phyloP scores from a whole-genome alignment of 192 early-diverging fungal species.

The Funneliformis mosseae region DNA sequence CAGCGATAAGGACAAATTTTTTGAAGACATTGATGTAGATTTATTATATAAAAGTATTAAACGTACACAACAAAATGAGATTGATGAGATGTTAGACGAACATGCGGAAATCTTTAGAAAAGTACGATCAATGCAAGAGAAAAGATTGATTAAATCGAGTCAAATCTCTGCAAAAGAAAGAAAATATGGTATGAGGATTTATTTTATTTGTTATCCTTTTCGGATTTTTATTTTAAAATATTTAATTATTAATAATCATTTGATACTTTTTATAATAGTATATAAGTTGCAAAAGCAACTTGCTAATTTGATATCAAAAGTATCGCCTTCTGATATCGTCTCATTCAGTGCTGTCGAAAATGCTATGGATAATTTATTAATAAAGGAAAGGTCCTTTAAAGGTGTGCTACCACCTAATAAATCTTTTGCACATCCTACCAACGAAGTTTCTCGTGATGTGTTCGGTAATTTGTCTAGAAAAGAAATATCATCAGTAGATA shows the following conservation, averaged over 20 bases:
- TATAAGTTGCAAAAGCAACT: constrained; percentile 41
- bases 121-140: background rate
- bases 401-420: constrained; percentile 54
- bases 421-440: constrained; percentile 50
- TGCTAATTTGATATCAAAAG: constrained; percentile 34
- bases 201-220: background rate
- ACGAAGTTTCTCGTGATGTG: constrained; percentile 29
- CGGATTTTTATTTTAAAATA: background rate
- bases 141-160: background rate
- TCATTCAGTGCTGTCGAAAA: constrained; percentile 40
- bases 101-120: background rate
- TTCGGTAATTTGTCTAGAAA: background rate
- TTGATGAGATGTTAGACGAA: constrained; percentile 8
- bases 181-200: background rate
- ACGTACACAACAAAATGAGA: no score
- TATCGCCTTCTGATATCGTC: constrained; percentile 45
- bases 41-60: background rate
- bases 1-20: background rate
- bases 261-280: constrained; percentile 33
- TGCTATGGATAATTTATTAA: constrained; percentile 45
- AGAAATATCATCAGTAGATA: background rate
- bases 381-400: constrained; percentile 46
- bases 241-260: background rate
- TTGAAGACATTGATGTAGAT: background rate
- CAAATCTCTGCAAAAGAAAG: background rate